Evolutionary conservation across 345 rosid species (phyloP), one percentile per base, ranked within the genome.

Genomic region (Lepidium didymum): DNA sequence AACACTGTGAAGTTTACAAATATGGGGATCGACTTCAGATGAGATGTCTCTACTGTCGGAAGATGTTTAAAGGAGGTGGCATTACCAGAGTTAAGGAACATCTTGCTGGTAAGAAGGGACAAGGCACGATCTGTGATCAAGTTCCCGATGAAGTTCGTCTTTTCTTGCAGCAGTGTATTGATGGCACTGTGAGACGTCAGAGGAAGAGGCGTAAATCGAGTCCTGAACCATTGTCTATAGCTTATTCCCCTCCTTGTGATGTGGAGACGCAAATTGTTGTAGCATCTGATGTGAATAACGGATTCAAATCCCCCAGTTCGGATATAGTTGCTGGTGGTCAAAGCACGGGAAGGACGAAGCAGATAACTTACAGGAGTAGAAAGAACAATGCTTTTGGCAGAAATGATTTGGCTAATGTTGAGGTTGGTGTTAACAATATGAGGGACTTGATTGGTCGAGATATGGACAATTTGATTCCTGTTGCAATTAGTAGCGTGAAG

Each of bases 71-170:
- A 79, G 99, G 99, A 19, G 99, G 96, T 47, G 99, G 99, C 29
- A 91, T 94, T 76, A 89, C 92, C 56, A 85, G 99, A 77, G 84
- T 94, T 66, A 94, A 94, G 79, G 97, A 94, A 41, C 97, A 94
- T 69, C 87, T 94, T 45, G 96, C 99, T 0, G 89, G 96, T 29
- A 89, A 84, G 8, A 94, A 91, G 74, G 97, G 97, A 18, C 86
- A 87, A 68, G 99, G 91, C 0, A 77, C 95, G 0, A 89, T 86
- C 67, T 94, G 99, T 74, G 72, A 74, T 29, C 84, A 68, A 18
- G 95, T 87, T 43, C 93, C 96, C 1, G 51, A 72, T 1, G 92
- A 86, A 21, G 91, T 94, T 67, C 84, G 85, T 36, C 38, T 73
- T 9, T 23, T 46, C 25, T 80, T 94, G 90, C 92, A 78, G 57